Evolutionary conservation across 305 asterid genomes (phyloP), one percentile per base, ranked within the genome.

Genomic region (Fraxinus albicans): DNA sequence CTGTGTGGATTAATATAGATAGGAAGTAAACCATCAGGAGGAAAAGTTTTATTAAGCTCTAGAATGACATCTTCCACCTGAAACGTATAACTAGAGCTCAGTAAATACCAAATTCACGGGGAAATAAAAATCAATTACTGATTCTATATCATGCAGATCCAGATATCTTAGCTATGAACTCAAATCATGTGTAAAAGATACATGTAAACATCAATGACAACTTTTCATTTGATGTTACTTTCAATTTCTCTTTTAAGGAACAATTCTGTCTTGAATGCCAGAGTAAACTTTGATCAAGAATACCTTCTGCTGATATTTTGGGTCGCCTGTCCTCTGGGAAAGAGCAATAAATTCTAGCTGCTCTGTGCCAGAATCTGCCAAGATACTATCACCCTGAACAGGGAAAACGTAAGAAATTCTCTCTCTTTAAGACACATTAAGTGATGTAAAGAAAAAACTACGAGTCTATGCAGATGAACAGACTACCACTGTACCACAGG

Each of bases 281-380:
- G 13, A 7, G 25, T 40, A 19, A 53, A 50, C 36, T 27, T 55
- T 27, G 40, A 36, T 77, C 21, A 50, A 76, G 75, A 78, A 69
- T 85, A 90, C 99, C 97, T 92, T 93, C 86, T 87, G 92, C 85
- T 94, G 98, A 94, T 96, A 94, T 83, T 93, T 96, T 17, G 90
- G 90, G 85, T 96, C 93, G 81, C 98, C 98, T 23, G 98, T 94
- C 90, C 99, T 91, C 81, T 94, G 95, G 76, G 99, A 94, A 87
- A 96, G 98, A 83, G 98, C 99, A 90, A 96, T 96, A 90, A 96
- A 96, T 84, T 94, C 99, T 89, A 94, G 89, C 89, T 96, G 99
- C 91, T 96, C 98, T 23, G 99, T 94, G 86, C 94, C 98, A 80
- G 98, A 93, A 91, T 96, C 98, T 80, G 99, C 99, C 85, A 94